Evolutionary conservation across 306 rosid species (phyloP), one percentile per base, ranked within the genome.

Genomic region (Castanospermum australe): DNA sequence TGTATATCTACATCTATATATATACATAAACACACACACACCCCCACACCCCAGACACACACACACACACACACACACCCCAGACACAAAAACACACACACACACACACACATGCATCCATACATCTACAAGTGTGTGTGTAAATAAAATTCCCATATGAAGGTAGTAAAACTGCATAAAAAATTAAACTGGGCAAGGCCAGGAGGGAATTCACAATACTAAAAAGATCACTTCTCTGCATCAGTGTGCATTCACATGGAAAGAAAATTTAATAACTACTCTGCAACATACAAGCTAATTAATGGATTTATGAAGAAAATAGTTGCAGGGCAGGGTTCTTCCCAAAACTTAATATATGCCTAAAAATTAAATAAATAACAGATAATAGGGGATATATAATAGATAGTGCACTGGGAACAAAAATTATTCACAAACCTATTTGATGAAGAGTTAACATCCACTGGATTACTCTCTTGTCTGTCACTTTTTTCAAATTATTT

Each of bases 381-480:
- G 35, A 35, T 22, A 67, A 61, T 30, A 21, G 64, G 14, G 32
- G 67, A 68, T 35, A 33, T 62, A 52, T 36, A 28, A 71, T 18
- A 32, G 50, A 67, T 20, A 52, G 56, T 30, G 71, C 11, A 52
- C 14, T 55, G 14, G 42, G 9, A 38, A 12, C 11, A 76, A 78
- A 76, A 78, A 68, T 35, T 41, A 48, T 38, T 62, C 55, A 87
- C 97, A 57, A 55, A 96, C 99, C 99, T 84, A 93, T 96, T 84
- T 96, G 99, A 91, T 96, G 99, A 50, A 96, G 90, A 77, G 97
- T 96, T 83, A 88, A 93, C 96, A 96, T 69, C 99, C 99, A 96
- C 82, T 96, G 97, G 79, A 91, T 82, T 81, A 88, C 79, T 86
- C 83, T 91, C 84, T 89, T 88, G 83, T 93, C 97, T 48, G 66